Evolutionary conservation across 495 filamentous ascomycete genomes (phyloP), one percentile per base, ranked within the genome.

Genomic region (Xylaria telfairii): DNA sequence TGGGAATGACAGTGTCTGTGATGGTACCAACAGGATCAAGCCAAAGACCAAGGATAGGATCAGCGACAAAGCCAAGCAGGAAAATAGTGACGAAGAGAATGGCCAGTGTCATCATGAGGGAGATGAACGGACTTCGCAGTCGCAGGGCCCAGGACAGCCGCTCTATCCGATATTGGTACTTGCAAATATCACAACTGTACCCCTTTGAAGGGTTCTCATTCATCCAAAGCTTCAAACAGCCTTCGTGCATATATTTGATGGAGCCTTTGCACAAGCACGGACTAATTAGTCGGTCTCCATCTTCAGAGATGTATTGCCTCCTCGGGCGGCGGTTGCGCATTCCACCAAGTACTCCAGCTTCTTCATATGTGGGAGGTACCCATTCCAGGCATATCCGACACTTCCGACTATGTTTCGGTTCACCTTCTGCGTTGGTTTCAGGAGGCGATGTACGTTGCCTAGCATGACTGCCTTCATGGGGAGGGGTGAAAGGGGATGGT

Each of bases 321-420:
- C 64, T 88, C 87, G 19, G 92, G 83, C 65, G 79, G 74, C 34
- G 87, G 54, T 90, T 85, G 64, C 95, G 85, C 59, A 95, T 85
- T 21, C 86, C 85, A 1, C 89, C 87, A 17, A 92, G 74, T 70
- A 85, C 82, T 24, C 90, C 88, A 2, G 86, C 80, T 28, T 88
- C 85, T 61, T 93, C 86, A 73, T 90, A 91, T 13, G 93, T 95
- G 3, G 95, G 93, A 42, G 89, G 81, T 32, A 97, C 93, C 1
- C 85, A 90, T 72, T 98, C 96, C 57, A 97, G 84, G 77, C 96
- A 99, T 72, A 99, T 99, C 63, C 96, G 93, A 79, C 96, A 99
- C 66, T 87, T 91, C 54, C 94, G 89, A 30, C 65, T 75, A 41
- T 71, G 72, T 64, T 72, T 76, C 9, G 74, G 77, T 21, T 78